Base-by-base conservation (phyloP, 805 yeast genomes). In the Debaryomyces prosopidis region DNA sequence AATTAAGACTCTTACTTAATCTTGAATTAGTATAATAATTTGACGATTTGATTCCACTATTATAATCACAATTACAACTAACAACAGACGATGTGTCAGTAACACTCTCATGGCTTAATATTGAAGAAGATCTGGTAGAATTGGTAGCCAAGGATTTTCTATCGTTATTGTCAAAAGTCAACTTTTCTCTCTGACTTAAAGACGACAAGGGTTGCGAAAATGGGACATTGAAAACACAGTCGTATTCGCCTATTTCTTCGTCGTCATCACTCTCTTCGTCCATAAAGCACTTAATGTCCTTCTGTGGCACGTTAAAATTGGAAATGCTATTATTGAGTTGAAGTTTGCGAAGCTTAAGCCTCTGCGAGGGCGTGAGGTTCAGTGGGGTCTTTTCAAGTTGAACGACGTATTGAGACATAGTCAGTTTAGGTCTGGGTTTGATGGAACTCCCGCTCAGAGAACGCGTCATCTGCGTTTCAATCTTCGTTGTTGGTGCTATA, bases 161-260 rank as follows among this genome's bases (percentile, higher is more conserved):
- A n/a, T 49, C 55, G 39, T 39, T 49, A 40, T 56, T 48, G 14
- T 47, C 58, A 33, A 65, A 50, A 11, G 49, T 49, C 11, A 62
- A 60, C 39, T 60, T 65, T 50, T 75, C 73, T 39, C 63, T 62
- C 15, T 65, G 63, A n/a, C 67, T 50, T 14, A 70, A 50, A 10
- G 73, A 62, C 5, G 61, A 68, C 15, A 83, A 62, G 0, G 85
- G 76, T 39, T 80, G 83, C 0, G 86, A 74, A 42, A 81, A 63
- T 2, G 90, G 90, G 15, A 85, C 86, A 53, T 85, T 84, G 63
- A 69, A 84, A 47, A 84, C 77, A 17, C 76, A 69, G 44, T 76
- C 76, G 36, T 74, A 80, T 14, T 46, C 53, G 28, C 50, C 53
- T 14, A 52, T 48, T 20, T 54, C 58, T 34, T 45, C 45, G 35